A percentile compares a stretch with the other conserved stretches of the same genome.
These are phyloP conservation scores for Scheffersomyces lignicola DNA, from an alignment of 1,139 yeast species.

Conservation along the genomic window DNA sequence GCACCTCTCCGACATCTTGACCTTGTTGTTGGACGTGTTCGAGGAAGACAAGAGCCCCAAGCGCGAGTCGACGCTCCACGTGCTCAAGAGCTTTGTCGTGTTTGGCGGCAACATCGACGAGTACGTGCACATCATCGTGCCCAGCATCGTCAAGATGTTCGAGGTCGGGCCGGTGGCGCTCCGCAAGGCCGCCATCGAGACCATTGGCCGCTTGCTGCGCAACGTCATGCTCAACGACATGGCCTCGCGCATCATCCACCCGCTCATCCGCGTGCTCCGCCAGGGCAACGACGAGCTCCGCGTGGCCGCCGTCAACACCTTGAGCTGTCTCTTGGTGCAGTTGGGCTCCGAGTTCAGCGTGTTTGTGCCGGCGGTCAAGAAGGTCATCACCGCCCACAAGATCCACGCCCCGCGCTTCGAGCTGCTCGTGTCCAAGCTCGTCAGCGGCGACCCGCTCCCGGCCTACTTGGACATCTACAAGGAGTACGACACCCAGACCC, in stretches of 20 bases:
- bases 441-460: constrained; percentile 90
- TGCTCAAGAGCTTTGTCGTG: constrained; percentile 81
- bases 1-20: constrained; percentile 75
- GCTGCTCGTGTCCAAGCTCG: constrained; percentile 70
- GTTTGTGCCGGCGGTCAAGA: constrained; percentile 82
- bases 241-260: constrained; percentile 90
- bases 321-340: constrained; percentile 76
- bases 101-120: constrained; percentile 90
- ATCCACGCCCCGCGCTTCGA: constrained; percentile 79
- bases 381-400: constrained; percentile 61
- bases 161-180: constrained; percentile 65
- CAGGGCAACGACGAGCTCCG: constrained; percentile 63
- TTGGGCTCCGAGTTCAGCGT: constrained; percentile 84
- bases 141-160: constrained; percentile 77
- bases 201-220: constrained; percentile 79
- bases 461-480: constrained; percentile 70
- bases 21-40: constrained; percentile 71
- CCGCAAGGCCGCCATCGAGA: constrained; percentile 75
- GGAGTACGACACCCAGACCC: constrained; percentile 55
- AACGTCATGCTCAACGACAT: constrained; percentile 77
- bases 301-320: constrained; percentile 70
- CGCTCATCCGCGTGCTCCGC: constrained; percentile 70
- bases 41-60: constrained; percentile 73
- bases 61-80: constrained; percentile 68
- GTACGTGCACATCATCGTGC: constrained; percentile 80